Conservation (phyloP, 768 basidiomycete genomes). For the Russula olivacea region DNA sequence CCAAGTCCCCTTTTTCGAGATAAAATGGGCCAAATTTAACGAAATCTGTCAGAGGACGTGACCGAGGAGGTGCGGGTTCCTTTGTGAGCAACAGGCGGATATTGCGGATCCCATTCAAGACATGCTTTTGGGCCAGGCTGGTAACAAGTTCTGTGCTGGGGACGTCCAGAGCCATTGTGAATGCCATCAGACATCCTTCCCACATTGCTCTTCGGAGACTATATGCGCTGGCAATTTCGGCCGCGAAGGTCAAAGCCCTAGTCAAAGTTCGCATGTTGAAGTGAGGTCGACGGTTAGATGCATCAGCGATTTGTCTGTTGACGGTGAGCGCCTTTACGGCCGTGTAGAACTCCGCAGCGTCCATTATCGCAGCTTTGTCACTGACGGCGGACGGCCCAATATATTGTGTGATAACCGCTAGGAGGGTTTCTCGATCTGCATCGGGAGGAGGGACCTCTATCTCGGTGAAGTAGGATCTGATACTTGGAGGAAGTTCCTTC, state of each 20-base stretch:
- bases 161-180: constrained; percentile 88
- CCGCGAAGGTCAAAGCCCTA: constrained; percentile 84
- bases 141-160: constrained; percentile 63
- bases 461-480: constrained; percentile 90
- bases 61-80: constrained; percentile 51
- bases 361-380: constrained; percentile 82
- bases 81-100: constrained; percentile 65
- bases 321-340: constrained; percentile 73
- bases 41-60: constrained; percentile 47
- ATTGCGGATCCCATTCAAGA: constrained; percentile 77
- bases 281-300: constrained; percentile 87
- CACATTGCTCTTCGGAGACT: constrained; percentile 82
- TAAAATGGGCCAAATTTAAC: constrained; percentile 91
- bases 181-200: constrained; percentile 98
- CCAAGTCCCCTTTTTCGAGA: constrained; percentile 69
- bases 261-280: constrained; percentile 96
- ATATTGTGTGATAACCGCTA: constrained; percentile 84
- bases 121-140: constrained; percentile 64
- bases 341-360: constrained; percentile 86
- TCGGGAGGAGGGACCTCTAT: constrained; percentile 95
- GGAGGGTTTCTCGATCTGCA: constrained; percentile 80
- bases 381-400: constrained; percentile 77
- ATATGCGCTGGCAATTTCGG: constrained; percentile 70
- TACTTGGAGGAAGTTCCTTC: constrained; percentile 88
- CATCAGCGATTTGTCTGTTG: constrained; percentile 79